These are phyloP conservation scores for Leishmania tropica DNA, from an alignment of 208 protist genomes.

Conservation along the genomic window DNA sequence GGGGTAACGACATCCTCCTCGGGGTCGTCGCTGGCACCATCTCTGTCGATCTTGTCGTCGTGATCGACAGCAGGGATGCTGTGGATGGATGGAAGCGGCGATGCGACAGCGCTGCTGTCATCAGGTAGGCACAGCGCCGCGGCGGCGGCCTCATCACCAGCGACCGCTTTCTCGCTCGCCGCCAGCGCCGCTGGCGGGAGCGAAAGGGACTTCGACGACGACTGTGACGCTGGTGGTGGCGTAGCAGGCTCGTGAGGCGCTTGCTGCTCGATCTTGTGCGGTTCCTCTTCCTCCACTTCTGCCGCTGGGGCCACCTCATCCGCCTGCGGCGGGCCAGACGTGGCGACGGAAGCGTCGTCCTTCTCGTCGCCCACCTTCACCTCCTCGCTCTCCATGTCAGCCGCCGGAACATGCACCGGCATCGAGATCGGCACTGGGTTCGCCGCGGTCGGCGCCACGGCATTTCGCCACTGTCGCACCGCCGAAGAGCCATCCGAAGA, in stretches of 20 bases:
- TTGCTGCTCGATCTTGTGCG: not conserved
- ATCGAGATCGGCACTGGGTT: not conserved
- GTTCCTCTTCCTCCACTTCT: conserved; percentile 5
- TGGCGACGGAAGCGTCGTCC: not conserved
- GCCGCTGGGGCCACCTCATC: not conserved
- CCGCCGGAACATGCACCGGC: not conserved
- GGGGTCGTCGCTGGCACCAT: not conserved
- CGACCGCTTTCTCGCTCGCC: not conserved
- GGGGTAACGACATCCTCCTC: not conserved
- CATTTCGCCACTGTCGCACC: not conserved
- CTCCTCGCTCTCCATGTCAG: not conserved
- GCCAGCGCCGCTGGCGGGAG: not conserved
- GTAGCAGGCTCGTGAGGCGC: not conserved
- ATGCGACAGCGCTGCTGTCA: not conserved
- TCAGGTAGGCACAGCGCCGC: not conserved
- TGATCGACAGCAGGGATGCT: not conserved
- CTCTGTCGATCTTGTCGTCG: not conserved
- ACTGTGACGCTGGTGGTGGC: not conserved
- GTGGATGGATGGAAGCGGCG: not conserved
- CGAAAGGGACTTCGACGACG: not conserved
- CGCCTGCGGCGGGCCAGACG: not conserved
- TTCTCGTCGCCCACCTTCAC: not conserved
- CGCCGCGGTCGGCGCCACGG: not conserved
- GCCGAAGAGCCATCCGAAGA: not conserved
- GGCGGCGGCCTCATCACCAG: not conserved